Percentiles rank a stretch among this genome's conserved stretches.
phyloP scores from a whole-genome alignment of 2,329 filamentous ascomycete genomes.

The Ascochyta fabae region DNA sequence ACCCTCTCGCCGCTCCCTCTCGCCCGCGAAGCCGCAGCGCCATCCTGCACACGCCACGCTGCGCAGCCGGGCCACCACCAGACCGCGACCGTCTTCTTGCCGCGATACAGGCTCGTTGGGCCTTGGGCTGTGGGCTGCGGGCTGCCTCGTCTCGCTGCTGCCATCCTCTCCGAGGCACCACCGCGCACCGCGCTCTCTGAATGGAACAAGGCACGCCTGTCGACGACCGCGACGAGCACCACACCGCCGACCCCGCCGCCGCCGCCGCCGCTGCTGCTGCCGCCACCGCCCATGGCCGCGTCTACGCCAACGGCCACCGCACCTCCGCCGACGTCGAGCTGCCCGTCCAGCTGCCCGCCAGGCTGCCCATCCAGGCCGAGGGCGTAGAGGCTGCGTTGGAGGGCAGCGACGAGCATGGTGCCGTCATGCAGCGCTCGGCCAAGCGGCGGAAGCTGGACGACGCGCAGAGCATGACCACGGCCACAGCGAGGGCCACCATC shows the following conservation, averaged over 20 bases:
- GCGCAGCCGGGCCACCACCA: conserved; percentile 22
- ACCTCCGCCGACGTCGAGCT: conserved; percentile 25
- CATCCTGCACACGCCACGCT: conserved; percentile 41
- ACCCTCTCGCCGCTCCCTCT: conserved; percentile 21
- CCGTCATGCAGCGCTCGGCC: conserved; percentile 44
- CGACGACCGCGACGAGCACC: conserved; percentile 32
- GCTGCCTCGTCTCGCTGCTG: conserved; percentile 42
- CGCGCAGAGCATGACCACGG: background rate
- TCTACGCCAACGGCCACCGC: background rate
- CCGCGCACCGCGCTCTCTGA: conserved; percentile 24
- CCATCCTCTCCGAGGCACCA: conserved; percentile 18
- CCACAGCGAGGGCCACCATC: no score
- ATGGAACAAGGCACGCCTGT: conserved; percentile 42
- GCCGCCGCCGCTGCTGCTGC: conserved; percentile 28
- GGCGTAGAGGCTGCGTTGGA: conserved; percentile 23
- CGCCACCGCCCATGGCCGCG: conserved; percentile 9
- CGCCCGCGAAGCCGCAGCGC: conserved; percentile 33
- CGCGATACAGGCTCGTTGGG: conserved; percentile 38
- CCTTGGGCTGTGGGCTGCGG: conserved; percentile 21
- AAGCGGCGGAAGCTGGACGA: conserved; percentile 68
- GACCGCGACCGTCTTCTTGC: conserved; percentile 33
- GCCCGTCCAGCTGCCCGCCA: conserved; percentile 43
- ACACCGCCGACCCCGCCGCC: conserved; percentile 21
- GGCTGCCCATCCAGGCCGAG: conserved; percentile 20
- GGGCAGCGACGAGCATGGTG: conserved; percentile 28